phyloP scores from a whole-genome alignment of 2,329 filamentous ascomycete species.

The Leptoxyphium fumago region DNA sequence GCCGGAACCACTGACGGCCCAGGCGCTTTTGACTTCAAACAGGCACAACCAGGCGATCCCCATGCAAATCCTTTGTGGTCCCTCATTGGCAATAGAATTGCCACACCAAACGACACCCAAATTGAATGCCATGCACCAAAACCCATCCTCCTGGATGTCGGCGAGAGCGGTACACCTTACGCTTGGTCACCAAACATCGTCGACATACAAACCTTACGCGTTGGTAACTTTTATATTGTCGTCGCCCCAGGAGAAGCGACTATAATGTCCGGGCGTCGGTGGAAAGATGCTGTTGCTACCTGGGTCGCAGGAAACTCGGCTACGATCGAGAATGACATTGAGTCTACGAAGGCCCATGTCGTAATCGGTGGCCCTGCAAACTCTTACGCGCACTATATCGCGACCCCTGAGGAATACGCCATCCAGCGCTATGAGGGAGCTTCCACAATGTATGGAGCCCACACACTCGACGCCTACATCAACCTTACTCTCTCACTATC shows the following conservation, averaged over 20 bases:
- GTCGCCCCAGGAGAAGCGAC: slow-evolving; percentile 77
- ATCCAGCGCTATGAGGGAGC: slow-evolving; percentile 92
- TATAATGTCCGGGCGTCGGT: slow-evolving; percentile 81
- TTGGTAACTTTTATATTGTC: slow-evolving; percentile 72
- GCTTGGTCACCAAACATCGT: slow-evolving; percentile 84
- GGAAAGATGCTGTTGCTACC: slow-evolving; percentile 57
- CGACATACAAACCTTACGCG: slow-evolving; percentile 71
- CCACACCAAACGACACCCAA: slow-evolving; percentile 55
- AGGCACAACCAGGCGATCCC: slow-evolving; percentile 63
- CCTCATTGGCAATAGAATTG: slow-evolving; percentile 57
- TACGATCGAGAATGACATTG: slow-evolving; percentile 22
- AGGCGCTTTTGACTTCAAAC: slow-evolving; percentile 84
- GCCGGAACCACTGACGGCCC: slow-evolving; percentile 87
- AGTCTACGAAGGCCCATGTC: slow-evolving; percentile 43
- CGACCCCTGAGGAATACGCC: slow-evolving; percentile 65
- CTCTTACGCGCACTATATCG: slow-evolving; percentile 71
- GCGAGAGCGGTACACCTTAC: slow-evolving; percentile 64
- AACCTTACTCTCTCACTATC: slow-evolving; percentile 59
- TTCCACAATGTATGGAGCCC: slow-evolving; percentile 72
- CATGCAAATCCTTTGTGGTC: slow-evolving; percentile 67
- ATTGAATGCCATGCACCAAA: slow-evolving; percentile 65
- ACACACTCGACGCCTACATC: slow-evolving; percentile 75
- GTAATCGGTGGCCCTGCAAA: slow-evolving; percentile 83
- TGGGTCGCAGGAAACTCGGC: slow-evolving; percentile 25
- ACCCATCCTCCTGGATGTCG: slow-evolving; percentile 76